Percentiles rank a stretch among this genome's conserved stretches.
Conservation (phyloP, 1,284 basidiomycete genomes). For the Heterobasidion irregulare region DNA sequence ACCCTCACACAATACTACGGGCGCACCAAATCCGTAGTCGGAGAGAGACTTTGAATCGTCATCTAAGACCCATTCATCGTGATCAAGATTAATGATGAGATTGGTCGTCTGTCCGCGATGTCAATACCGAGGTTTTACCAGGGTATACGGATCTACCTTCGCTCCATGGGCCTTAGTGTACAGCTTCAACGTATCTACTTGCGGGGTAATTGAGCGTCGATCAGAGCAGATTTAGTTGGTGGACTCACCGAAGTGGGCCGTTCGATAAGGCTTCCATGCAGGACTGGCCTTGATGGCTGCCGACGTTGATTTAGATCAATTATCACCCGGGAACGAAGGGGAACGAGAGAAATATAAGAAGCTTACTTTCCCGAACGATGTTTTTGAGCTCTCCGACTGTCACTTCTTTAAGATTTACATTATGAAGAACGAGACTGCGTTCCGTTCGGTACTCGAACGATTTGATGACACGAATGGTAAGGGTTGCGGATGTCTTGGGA, state of each 20-base stretch:
- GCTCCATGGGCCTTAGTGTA: slow-evolving; percentile 93
- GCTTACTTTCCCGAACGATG: slow-evolving; percentile 51
- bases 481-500: slow-evolving; percentile 67
- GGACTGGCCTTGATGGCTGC: slow-evolving; percentile 64
- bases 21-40: slow-evolving; percentile 68
- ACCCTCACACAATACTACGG: slow-evolving; percentile 6
- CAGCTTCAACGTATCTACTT: slow-evolving; percentile 94
- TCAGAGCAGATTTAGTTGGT: not conserved
- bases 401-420: slow-evolving; percentile 71
- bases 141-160: slow-evolving; percentile 46
- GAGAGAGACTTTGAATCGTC: slow-evolving; percentile 59
- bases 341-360: slow-evolving; percentile 2
- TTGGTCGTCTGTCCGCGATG: slow-evolving; percentile 60
- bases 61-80: slow-evolving; percentile 86
- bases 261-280: slow-evolving; percentile 85
- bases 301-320: not conserved
- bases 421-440: slow-evolving; percentile 79
- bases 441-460: slow-evolving; percentile 91
- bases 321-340: slow-evolving; percentile 5
- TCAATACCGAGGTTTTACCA: not conserved
- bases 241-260: slow-evolving; percentile 52
- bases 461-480: slow-evolving; percentile 94
- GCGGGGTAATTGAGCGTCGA: not conserved
- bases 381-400: slow-evolving; percentile 79
- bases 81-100: slow-evolving; percentile 90